phyloP scores from a whole-genome alignment of 106 monocot species.

The Narthecium ossifragum region DNA sequence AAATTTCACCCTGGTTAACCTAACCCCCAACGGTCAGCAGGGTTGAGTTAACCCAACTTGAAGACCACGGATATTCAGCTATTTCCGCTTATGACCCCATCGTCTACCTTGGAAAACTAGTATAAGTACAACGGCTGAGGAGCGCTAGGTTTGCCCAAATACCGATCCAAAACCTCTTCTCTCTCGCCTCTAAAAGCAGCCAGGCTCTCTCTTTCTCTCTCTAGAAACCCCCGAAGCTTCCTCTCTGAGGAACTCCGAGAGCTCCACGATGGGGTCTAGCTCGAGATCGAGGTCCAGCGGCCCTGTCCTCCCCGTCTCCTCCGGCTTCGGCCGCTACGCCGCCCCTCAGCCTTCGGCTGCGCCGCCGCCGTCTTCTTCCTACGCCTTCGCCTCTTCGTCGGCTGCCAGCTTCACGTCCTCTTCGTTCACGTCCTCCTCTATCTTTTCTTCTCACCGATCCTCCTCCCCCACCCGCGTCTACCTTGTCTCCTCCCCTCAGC shows the following conservation, averaged over 20 bases:
- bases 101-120: too few species aligned
- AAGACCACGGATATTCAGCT: too few species aligned
- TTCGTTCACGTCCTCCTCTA: constrained; percentile 7
- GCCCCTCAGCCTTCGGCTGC: constrained; percentile 20
- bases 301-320: constrained; percentile 19
- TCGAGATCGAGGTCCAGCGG: constrained; percentile 32
- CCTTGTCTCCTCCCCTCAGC: constrained; percentile 23
- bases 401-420: constrained; percentile 12
- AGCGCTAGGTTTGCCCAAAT: constrained; percentile 28
- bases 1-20: too few species aligned
- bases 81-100: too few species aligned
- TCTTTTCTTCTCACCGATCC: constrained; percentile 24
- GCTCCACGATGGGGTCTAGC: constrained; percentile 19
- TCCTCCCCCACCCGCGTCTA: constrained; percentile 59
- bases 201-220: not conserved
- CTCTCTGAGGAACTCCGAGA: not conserved
- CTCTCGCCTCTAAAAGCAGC: not conserved
- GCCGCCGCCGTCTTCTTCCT: not conserved
- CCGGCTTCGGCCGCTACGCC: constrained; percentile 20
- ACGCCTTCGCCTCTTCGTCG: not conserved
- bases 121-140: constrained; percentile 25
- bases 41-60: too few species aligned
- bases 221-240: not conserved
- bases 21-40: too few species aligned
- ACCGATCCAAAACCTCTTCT: not conserved